phyloP scores from a whole-genome alignment of 2,329 filamentous ascomycete genomes.

The Pseudogymnoascus sp. region DNA sequence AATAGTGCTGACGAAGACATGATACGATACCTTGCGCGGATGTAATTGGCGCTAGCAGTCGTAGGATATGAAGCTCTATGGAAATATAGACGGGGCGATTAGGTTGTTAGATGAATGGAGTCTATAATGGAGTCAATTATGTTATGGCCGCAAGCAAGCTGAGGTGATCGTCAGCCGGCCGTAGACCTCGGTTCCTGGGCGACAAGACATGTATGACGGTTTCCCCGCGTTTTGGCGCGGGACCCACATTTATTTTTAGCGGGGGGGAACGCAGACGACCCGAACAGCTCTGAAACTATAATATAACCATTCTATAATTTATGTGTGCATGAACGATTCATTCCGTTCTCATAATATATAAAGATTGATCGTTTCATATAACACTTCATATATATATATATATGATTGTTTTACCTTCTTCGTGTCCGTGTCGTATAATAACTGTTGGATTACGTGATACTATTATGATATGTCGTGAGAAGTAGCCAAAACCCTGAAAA shows the following conservation, averaged over 20 bases:
- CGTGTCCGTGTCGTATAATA: not conserved
- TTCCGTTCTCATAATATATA: no score
- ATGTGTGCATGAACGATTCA: not conserved
- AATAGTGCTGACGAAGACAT: not conserved
- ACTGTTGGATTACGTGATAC: not conserved
- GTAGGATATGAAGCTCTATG: not conserved
- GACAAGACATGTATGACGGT: not conserved
- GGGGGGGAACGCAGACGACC: not conserved
- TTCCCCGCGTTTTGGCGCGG: not conserved
- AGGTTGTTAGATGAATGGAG: not conserved
- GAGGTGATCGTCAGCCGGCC: not conserved
- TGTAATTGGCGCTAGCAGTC: not conserved
- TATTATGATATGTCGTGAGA: not conserved
- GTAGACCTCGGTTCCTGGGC: not conserved
- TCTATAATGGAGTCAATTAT: not conserved
- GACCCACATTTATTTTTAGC: not conserved
- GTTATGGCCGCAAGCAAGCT: not conserved
- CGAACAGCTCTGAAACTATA: not conserved
- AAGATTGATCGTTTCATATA: no score
- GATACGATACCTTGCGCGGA: not conserved
- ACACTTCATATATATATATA: no score
- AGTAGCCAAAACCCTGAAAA: not conserved
- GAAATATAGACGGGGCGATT: not conserved
- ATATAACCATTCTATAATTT: not conserved
- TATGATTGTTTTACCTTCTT: no score